Evolutionary conservation across 768 basidiomycete species (phyloP).

Genomic region (Trametopsis cervina): DNA sequence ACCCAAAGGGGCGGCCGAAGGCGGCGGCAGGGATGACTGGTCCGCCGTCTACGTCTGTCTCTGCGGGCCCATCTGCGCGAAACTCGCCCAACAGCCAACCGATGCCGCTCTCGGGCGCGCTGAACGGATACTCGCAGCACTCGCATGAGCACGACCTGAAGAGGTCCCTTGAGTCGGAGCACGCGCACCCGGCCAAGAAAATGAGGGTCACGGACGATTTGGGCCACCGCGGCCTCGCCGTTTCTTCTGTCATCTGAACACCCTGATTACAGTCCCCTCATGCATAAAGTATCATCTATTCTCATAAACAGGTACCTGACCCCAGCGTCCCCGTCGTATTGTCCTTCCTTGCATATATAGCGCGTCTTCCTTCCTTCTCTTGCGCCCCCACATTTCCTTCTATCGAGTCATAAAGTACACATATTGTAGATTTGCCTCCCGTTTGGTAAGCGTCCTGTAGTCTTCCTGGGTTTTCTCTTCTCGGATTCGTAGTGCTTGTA

Average conservation of each 20-base stretch:
- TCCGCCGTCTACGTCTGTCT: conserved; percentile 13
- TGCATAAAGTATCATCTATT: too few relatives aligned
- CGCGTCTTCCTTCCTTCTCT: conserved; percentile 3
- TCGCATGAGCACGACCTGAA: conserved; percentile 41
- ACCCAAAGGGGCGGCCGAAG: conserved; percentile 14
- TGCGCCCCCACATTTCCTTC: conserved; percentile 7
- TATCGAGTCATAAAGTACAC: neutral
- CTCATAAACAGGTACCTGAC: neutral
- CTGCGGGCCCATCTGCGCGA: conserved; percentile 18
- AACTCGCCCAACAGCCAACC: conserved; percentile 20
- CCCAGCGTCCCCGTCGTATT: neutral
- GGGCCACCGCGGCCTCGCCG: conserved; percentile 13
- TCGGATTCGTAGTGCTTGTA: conserved; percentile 15
- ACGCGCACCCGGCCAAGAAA: conserved; percentile 56
- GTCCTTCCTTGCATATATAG: neutral
- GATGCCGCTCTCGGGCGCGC: conserved; percentile 13
- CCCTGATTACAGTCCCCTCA: too few relatives aligned
- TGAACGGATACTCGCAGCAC: conserved; percentile 15
- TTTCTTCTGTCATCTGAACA: neutral
- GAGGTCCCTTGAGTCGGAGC: conserved; percentile 46
- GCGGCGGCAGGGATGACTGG: neutral
- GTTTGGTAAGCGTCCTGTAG: conserved; percentile 8
- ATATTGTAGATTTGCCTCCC: conserved; percentile 3
- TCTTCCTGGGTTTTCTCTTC: conserved; percentile 17
- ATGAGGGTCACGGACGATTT: conserved; percentile 54